phyloP scores from a whole-genome alignment of 192 early-diverging fungal genomes.

The Phycomyces blakesleeanus region DNA sequence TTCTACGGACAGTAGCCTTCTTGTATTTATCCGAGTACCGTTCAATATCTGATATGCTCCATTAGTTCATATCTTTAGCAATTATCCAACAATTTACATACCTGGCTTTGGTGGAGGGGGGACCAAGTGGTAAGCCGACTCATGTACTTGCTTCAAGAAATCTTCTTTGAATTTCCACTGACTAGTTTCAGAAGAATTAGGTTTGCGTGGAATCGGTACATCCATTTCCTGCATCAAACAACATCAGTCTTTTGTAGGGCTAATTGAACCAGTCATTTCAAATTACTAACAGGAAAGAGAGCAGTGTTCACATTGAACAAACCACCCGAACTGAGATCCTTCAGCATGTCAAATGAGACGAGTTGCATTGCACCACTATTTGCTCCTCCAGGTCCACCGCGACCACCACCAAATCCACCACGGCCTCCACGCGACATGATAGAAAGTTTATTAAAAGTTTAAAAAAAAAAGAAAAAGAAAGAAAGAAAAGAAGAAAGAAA shows the following conservation, averaged over 20 bases:
- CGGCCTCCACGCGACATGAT: conserved; percentile 26
- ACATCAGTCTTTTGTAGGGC: too few species aligned
- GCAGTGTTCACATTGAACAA: conserved; percentile 35
- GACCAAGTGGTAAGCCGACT: conserved; percentile 17
- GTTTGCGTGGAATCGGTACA: conserved; percentile 27
- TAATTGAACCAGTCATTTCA: background rate
- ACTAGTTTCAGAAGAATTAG: conserved; percentile 17
- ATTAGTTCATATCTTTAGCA: background rate
- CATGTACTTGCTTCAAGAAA: conserved; percentile 13
- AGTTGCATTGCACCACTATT: conserved; percentile 23
- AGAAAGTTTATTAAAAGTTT: too few species aligned
- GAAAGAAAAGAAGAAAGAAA: background rate
- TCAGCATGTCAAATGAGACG: conserved; percentile 32
- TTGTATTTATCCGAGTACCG: conserved; percentile 36
- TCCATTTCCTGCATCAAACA: conserved; percentile 17
- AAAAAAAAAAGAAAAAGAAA: background rate
- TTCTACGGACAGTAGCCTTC: background rate
- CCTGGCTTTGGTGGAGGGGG: conserved; percentile 26
- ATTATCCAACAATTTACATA: too few species aligned
- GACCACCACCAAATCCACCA: conserved; percentile 26
- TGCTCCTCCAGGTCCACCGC: conserved; percentile 23
- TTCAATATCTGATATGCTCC: conserved; percentile 22
- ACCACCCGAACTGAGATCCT: conserved; percentile 27
- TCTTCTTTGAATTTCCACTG: conserved; percentile 18
- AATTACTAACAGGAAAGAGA: conserved; percentile 33